phyloP scores from a whole-genome alignment of 2,329 filamentous ascomycete genomes.

The Penicillium sp. region DNA sequence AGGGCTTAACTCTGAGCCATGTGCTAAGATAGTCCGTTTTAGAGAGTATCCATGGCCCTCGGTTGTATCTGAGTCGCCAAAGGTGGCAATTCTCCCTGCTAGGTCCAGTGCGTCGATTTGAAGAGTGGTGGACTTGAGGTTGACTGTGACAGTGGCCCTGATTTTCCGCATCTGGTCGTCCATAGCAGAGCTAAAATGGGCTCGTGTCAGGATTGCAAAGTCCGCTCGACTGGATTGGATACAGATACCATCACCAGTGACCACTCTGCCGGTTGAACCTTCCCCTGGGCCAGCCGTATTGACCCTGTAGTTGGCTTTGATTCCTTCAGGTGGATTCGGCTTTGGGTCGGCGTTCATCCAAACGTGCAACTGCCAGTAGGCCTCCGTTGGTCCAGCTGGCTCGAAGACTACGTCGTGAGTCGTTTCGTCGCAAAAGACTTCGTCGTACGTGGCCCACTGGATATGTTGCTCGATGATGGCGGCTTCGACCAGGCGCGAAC shows the following conservation, averaged over 20 bases:
- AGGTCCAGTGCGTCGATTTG: too few relatives aligned
- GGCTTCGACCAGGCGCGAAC: neutral
- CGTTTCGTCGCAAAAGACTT: neutral
- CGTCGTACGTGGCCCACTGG: neutral
- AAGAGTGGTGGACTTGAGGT: too few relatives aligned
- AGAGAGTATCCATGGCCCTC: constrained; percentile 5
- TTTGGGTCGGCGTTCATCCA: too few relatives aligned
- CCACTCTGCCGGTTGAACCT: neutral
- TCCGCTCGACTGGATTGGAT: neutral
- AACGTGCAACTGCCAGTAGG: too few relatives aligned
- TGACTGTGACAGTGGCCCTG: too few relatives aligned
- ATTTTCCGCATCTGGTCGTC: too few relatives aligned
- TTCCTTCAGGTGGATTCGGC: neutral
- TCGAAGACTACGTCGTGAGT: neutral
- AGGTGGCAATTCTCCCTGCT: too few relatives aligned
- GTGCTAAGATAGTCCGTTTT: constrained; percentile 5
- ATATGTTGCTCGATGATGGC: neutral
- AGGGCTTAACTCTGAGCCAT: constrained; percentile 5
- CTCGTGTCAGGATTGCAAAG: too few relatives aligned
- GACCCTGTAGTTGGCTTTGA: neutral
- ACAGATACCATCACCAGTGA: neutral
- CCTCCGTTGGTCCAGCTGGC: too few relatives aligned
- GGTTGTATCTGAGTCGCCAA: too few relatives aligned
- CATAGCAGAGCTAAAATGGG: too few relatives aligned
- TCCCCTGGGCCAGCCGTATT: neutral